Evolutionary conservation across 805 yeast species (phyloP), one percentile per base, ranked within the genome.

Genomic region (Myxozyma udenii): DNA sequence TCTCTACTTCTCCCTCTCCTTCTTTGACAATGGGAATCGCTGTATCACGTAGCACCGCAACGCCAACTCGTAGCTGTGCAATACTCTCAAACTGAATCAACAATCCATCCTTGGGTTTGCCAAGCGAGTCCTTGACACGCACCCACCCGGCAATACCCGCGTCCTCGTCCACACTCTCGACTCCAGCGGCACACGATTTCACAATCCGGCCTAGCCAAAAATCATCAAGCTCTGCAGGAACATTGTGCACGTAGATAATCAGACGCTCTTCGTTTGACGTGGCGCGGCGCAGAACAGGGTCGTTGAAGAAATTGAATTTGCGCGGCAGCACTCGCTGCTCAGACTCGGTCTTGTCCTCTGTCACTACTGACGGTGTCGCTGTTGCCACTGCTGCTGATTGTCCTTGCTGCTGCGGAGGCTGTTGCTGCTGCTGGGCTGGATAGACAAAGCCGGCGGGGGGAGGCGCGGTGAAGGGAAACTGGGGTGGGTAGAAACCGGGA

Each of bases 161-260:
- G 9, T 28, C 14, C 9, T 28, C 33, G 9, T 28, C 33, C 14
- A 9, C 14, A 28, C 14, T 14, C 9, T 28, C 33, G 11, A 40
- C n/a, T 19, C 36, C 44, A 12, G 30, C 12, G 16, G 39, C 21
- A 36, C 16, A 44, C 2, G 43, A 7, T 30, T 38, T 33, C 11
- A 55, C 21, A 16, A 58, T 21, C 36, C 48, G 44, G 24, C 49
- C 57, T 11, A 58, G 38, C 62, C 62, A 58, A 33, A 58, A 50
- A 28, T 58, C 62, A 38, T 57, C 58, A 7, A 58, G 46, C 24
- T 33, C 58, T 18, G 33, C 43, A 16, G 62, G 62, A 9, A 57
- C 38, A 3, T 40, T 44, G 22, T 51, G 50, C 4, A 58, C 35
- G 22, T 39, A 52, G 3, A 58, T 39, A 3, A 49, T 53, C 21